A percentile compares a stretch with the other conserved stretches of the same genome.
These are phyloP conservation scores for Colletotrichum gigasporum DNA, from an alignment of 2,329 filamentous ascomycete genomes.

Conservation along the genomic window DNA sequence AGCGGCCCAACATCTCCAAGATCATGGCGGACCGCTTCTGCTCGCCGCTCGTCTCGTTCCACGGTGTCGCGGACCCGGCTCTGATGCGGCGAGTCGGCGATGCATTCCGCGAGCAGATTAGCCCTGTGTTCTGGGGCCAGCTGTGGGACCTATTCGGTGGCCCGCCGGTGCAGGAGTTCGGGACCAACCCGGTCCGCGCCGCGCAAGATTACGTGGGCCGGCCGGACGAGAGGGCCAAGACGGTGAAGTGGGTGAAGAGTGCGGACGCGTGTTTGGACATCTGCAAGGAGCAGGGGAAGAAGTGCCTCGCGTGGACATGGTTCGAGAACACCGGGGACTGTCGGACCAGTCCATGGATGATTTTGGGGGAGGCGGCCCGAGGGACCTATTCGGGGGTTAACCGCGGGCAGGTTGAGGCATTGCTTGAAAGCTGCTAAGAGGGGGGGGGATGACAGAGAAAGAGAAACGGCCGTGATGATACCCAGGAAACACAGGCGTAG, in stretches of 20 bases:
- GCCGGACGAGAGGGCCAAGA: conserved; percentile 52
- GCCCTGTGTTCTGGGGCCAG: conserved; percentile 59
- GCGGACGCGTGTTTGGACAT: conserved; percentile 53
- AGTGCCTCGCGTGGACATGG: conserved; percentile 63
- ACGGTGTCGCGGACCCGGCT: conserved; percentile 54
- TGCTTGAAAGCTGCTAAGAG: conserved; percentile 31
- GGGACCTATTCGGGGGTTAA: conserved; percentile 51
- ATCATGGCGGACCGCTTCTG: conserved; percentile 62
- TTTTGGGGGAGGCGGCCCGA: conserved; percentile 50
- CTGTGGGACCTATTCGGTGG: conserved; percentile 59
- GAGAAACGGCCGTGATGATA: conserved; percentile 4
- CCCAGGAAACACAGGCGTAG: not conserved
- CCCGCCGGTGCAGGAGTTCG: conserved; percentile 48
- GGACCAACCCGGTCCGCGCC: conserved; percentile 43
- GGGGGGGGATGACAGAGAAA: not conserved
- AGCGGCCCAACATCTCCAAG: conserved; percentile 57
- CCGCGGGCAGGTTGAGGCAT: conserved; percentile 30
- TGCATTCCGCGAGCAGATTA: conserved; percentile 47
- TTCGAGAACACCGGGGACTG: conserved; percentile 51
- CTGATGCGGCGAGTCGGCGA: conserved; percentile 57
- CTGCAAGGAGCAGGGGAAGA: conserved; percentile 48
- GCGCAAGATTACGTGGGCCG: conserved; percentile 62
- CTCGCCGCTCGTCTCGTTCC: conserved; percentile 63
- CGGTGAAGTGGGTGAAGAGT: conserved; percentile 46
- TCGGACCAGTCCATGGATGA: conserved; percentile 59